Evolutionary conservation across 768 basidiomycete species (phyloP).

Genomic region (Aureoboletus auriporus): DNA sequence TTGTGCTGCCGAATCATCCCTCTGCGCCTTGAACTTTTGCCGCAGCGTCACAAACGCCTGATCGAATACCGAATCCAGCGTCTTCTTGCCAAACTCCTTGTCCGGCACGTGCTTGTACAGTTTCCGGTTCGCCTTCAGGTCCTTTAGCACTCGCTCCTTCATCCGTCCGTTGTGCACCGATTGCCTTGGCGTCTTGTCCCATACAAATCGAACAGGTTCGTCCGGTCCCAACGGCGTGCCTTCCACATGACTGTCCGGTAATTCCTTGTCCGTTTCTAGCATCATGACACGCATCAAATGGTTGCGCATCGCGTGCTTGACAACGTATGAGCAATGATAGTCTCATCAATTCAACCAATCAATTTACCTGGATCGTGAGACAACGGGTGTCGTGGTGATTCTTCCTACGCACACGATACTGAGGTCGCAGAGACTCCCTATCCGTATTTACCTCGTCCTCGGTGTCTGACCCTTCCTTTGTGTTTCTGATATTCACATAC

Average conservation of each 20-base stretch:
- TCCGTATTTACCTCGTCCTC: constrained; percentile 35
- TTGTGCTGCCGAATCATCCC: constrained; percentile 42
- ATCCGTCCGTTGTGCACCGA: constrained; percentile 70
- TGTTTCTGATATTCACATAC: constrained; percentile 16
- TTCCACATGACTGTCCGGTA: constrained; percentile 63
- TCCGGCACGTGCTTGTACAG: constrained; percentile 61
- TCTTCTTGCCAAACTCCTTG: constrained; percentile 62
- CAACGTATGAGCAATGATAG: constrained; percentile 4
- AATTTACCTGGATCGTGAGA: constrained; percentile 60
- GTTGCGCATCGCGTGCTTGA: constrained; percentile 65
- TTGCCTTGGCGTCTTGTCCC: constrained; percentile 75
- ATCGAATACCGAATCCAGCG: constrained; percentile 60
- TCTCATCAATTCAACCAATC: background rate
- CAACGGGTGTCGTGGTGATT: constrained; percentile 64
- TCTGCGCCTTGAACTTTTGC: constrained; percentile 62
- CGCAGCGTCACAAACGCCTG: constrained; percentile 66
- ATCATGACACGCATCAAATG: constrained; percentile 63
- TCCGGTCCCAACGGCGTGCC: constrained; percentile 40
- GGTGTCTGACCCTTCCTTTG: constrained; percentile 33
- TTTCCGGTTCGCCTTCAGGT: constrained; percentile 53
- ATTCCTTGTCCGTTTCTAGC: constrained; percentile 47
- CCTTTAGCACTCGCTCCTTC: constrained; percentile 59
- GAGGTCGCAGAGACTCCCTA: constrained; percentile 31
- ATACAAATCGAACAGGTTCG: constrained; percentile 71
- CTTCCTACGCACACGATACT: constrained; percentile 39